Evolutionary conservation across 345 rosid genomes (phyloP).

Genomic region (Pistacia atlantica): DNA sequence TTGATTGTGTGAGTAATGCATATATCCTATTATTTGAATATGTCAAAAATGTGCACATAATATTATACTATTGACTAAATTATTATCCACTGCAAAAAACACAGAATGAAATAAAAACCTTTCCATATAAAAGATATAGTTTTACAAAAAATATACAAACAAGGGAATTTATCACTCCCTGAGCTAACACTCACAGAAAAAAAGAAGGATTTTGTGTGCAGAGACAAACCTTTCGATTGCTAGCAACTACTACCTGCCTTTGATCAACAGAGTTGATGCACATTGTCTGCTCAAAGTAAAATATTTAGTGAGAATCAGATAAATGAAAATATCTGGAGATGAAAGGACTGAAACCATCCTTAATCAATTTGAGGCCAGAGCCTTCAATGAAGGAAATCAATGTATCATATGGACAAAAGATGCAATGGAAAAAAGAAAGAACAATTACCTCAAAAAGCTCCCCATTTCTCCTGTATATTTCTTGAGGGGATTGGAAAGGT

Average conservation of each 20-base stretch:
- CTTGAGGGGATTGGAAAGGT: slow-evolving; percentile 61
- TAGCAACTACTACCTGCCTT: slow-evolving; percentile 77
- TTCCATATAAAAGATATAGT: too few species aligned
- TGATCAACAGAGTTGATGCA: slow-evolving; percentile 69
- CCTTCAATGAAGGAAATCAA: slow-evolving; percentile 22
- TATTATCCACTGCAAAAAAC: background rate
- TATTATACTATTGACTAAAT: background rate
- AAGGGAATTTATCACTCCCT: background rate
- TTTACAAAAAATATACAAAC: background rate
- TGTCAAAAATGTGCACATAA: too few species aligned
- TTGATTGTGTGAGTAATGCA: background rate
- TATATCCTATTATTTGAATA: background rate
- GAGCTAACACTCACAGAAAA: background rate
- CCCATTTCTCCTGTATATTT: slow-evolving; percentile 76
- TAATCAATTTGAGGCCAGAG: slow-evolving; percentile 12
- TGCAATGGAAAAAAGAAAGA: slow-evolving; percentile 4
- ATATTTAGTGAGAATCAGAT: slow-evolving; percentile 17
- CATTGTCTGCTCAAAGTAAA: slow-evolving; percentile 61
- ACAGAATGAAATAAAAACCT: background rate
- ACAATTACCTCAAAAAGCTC: slow-evolving; percentile 81
- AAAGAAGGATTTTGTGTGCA: slow-evolving; percentile 14
- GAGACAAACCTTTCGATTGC: slow-evolving; percentile 83
- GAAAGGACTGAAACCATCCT: background rate
- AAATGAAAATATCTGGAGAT: slow-evolving; percentile 15
- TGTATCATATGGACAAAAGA: slow-evolving; percentile 18